Base-by-base conservation (phyloP, 805 yeast genomes). In the Wickerhamiella bombiphila region DNA sequence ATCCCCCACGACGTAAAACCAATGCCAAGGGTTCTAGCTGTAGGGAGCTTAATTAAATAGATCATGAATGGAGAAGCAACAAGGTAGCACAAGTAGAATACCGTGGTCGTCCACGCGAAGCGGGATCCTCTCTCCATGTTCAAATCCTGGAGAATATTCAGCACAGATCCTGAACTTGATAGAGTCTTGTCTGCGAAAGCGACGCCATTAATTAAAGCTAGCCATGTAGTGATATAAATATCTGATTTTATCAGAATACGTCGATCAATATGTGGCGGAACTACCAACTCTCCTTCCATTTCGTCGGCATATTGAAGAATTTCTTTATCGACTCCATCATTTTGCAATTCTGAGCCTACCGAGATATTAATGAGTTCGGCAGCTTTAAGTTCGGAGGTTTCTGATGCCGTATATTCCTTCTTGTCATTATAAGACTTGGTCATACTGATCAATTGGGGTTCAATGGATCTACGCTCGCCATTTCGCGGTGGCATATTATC, bases 1-100 rank as follows among this genome's bases (percentile, higher is more conserved):
- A 53, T 48, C 15, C 83, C 83, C 85, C 86, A 78, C 0, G 69
- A 30, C n/a, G 73, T 49, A 29, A 76, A 65, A 42, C 67, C 65
- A 1, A 54, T 42, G 7, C 70, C 58, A 3, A 68, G 59, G 2
- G 71, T 55, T 45, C 69, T 71, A 4, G 74, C 65, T 43, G 76
- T 62, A 3, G 76, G 78, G 36, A 72, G 66, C 39, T 60, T 60
- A 51, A 77, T 83, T 20, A 74, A 50, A 1, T 65, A 35, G 32
- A 58, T 49, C 7, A 61, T 52, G 3, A 68, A 63, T 4, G 74
- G 70, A 38, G 68, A 55, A 47, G 71, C 75, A 48, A 59, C 60
- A 35, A 77, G 53, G 51, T 76, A 78, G 3, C 83, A 85, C 26
- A 78, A 51, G 48, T 73, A 74, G 46, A 74, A 73, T 4, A 71